phyloP scores from a whole-genome alignment of 495 filamentous ascomycete species.

The Tuber indicum region DNA sequence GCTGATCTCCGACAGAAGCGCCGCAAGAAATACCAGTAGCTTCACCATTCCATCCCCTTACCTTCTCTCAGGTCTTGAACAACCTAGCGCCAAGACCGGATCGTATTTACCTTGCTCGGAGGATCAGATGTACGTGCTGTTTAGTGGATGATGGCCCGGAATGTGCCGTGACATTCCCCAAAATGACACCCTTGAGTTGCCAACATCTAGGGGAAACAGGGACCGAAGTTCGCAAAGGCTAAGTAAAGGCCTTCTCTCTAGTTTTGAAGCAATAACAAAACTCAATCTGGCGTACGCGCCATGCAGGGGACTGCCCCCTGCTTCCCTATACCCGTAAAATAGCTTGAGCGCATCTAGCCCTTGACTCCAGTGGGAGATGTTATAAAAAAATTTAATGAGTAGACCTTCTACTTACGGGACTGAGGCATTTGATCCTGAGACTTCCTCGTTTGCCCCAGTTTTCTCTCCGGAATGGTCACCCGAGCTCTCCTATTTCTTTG shows the following conservation, averaged over 20 bases:
- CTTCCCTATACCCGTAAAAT: background rate
- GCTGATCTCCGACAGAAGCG: background rate
- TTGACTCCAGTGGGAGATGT: conserved; percentile 3
- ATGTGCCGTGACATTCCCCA: background rate
- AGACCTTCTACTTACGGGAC: conserved; percentile 3
- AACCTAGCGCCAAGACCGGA: background rate
- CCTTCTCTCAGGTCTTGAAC: background rate
- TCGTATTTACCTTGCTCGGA: background rate
- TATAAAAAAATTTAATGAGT: conserved; percentile 4
- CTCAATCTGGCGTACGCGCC: conserved; percentile 6
- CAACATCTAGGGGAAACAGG: background rate
- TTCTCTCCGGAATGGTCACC: background rate
- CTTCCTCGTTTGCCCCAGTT: background rate
- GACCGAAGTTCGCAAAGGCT: background rate
- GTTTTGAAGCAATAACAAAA: conserved; percentile 1
- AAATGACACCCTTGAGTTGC: background rate
- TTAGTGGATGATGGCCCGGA: background rate
- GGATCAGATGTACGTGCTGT: background rate
- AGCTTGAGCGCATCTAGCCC: conserved; percentile 1
- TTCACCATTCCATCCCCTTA: conserved; percentile 1
- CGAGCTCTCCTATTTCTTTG: background rate
- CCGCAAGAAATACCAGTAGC: background rate
- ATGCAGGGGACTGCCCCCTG: conserved; percentile 1
- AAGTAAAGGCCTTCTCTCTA: background rate
- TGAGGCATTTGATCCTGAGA: background rate